A percentile compares a stretch with the other conserved stretches of the same genome.
These are phyloP conservation scores for Ophiobolus disseminans DNA, from an alignment of 2,329 filamentous ascomycete genomes.

Conservation along the genomic window DNA sequence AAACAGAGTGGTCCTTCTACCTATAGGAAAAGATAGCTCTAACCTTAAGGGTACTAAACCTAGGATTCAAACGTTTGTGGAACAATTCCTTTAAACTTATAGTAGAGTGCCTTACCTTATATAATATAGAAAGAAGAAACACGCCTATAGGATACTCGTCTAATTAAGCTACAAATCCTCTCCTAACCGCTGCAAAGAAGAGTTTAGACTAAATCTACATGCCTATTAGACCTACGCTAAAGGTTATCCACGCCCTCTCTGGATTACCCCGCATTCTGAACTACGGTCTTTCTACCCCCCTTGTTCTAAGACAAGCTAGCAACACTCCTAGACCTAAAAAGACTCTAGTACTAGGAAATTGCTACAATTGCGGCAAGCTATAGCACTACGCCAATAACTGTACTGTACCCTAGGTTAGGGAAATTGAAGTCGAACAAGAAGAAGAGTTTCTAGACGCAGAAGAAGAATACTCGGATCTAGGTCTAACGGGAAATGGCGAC, in stretches of 20 bases:
- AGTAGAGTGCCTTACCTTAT: neutral
- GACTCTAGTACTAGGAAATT: neutral
- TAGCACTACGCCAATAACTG: neutral
- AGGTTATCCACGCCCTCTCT: neutral
- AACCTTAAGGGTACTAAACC: neutral
- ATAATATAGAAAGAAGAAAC: neutral
- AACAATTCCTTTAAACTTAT: neutral
- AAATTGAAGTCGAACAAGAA: neutral
- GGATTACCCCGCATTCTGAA: no score
- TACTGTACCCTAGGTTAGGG: neutral
- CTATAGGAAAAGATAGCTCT: neutral
- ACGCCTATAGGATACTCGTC: neutral
- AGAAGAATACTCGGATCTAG: no score
- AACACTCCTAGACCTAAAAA: neutral
- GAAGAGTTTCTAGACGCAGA: neutral
- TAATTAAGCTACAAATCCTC: neutral
- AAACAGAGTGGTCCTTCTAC: no score
- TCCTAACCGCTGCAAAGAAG: neutral
- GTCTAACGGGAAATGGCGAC: neutral
- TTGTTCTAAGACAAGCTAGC: neutral
- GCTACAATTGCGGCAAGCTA: neutral
- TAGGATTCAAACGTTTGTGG: neutral
- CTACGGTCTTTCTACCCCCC: no score
- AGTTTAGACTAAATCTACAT: neutral
- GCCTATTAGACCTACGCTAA: neutral